Evolutionary conservation across 106 monocot species (phyloP).

Genomic region (Acorus gramineus): DNA sequence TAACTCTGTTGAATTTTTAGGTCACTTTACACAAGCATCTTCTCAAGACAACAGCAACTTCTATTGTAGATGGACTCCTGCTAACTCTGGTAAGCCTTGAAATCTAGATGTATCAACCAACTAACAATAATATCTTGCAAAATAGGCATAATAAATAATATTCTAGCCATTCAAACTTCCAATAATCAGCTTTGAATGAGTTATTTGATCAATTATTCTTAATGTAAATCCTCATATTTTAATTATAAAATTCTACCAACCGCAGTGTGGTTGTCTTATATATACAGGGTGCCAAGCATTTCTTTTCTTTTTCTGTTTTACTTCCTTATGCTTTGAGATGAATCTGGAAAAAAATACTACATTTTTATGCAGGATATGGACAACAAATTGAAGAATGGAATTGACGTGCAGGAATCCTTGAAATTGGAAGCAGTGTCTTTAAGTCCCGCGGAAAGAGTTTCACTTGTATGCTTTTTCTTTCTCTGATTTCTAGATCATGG

Average conservation of each 20-base stretch:
- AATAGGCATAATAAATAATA: no score
- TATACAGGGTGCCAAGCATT: conserved; percentile 15
- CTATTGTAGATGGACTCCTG: conserved; percentile 61
- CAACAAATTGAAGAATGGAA: conserved; percentile 80
- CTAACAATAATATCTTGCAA: no score
- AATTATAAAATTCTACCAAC: no score
- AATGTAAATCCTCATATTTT: no score
- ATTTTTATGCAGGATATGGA: conserved; percentile 51
- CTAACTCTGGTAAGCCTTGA: conserved; percentile 39
- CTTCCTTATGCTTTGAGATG: no score
- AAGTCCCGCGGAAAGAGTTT: conserved; percentile 37
- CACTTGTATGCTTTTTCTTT: conserved; percentile 29
- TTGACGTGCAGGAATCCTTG: conserved; percentile 37
- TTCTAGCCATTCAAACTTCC: no score
- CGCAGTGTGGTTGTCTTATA: background rate
- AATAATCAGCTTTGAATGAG: no score
- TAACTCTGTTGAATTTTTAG: conserved; percentile 15
- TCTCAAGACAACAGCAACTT: conserved; percentile 58
- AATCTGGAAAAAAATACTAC: no score
- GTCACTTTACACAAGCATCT: conserved; percentile 84
- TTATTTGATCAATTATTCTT: no score
- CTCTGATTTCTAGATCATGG: no score
- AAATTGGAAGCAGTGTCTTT: conserved; percentile 20
- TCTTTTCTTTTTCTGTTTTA: conserved; percentile 6
- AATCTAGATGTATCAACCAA: background rate